Percentiles rank a stretch among this genome's conserved stretches.
Conservation (phyloP, 768 basidiomycete genomes). For the Lactarius sp. region DNA sequence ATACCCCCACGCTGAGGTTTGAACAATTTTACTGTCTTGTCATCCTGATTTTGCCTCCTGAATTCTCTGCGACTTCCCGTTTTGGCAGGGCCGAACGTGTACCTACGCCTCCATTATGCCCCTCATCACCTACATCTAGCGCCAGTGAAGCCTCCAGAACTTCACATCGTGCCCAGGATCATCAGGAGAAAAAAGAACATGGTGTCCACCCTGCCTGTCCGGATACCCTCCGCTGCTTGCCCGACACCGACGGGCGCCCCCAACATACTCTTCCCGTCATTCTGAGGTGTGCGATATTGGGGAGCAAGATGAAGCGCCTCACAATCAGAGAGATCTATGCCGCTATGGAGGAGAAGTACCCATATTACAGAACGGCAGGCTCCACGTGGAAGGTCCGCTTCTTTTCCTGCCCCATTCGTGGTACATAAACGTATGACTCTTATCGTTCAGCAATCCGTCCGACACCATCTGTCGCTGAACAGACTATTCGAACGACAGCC, state of each 20-base stretch:
- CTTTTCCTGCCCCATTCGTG: neutral
- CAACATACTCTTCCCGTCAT: conserved; percentile 85
- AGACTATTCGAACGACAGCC: conserved; percentile 78
- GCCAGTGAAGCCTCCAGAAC: conserved; percentile 5
- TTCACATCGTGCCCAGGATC: neutral
- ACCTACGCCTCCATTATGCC: conserved; percentile 15
- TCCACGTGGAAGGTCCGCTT: conserved; percentile 75
- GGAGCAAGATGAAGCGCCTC: conserved; percentile 65
- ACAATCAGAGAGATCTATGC: conserved; percentile 85
- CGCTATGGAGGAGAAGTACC: conserved; percentile 81
- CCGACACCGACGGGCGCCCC: conserved; percentile 72
- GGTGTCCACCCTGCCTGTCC: conserved; percentile 72
- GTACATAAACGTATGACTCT: neutral
- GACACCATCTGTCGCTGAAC: conserved; percentile 80
- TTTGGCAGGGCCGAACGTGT: conserved; percentile 12
- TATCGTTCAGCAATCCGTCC: conserved; percentile 68
- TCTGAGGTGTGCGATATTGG: conserved; percentile 77
- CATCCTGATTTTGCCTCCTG: neutral
- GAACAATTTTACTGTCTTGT: neutral
- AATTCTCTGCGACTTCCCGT: neutral
- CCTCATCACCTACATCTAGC: conserved; percentile 19
- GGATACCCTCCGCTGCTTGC: conserved; percentile 69
- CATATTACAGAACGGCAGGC: conserved; percentile 75
- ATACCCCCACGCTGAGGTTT: conserved; percentile 7
- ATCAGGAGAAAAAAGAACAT: conserved; percentile 39